These are phyloP conservation scores for Caryopteris hybrid DNA, from an alignment of 305 asterid species.

Conservation along the genomic window DNA sequence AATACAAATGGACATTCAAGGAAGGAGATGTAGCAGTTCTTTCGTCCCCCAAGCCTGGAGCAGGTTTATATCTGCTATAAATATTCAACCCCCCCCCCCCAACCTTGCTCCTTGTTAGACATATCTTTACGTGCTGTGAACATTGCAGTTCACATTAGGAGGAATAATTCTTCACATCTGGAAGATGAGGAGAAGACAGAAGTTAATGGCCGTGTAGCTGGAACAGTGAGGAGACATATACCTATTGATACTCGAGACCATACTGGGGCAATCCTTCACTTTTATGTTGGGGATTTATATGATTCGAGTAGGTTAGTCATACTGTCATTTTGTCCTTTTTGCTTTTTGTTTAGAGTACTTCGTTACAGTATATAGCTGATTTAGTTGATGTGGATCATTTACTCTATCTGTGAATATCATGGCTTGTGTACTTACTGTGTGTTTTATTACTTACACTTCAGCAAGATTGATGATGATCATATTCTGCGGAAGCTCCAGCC, in stretches of 20 bases:
- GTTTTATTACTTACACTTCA: conserved; percentile 23
- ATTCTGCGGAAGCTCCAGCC: conserved; percentile 87
- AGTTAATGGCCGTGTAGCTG: conserved; percentile 86
- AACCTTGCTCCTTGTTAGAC: neutral
- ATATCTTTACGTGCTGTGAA: conserved; percentile 6
- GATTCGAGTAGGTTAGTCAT: conserved; percentile 68
- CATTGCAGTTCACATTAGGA: conserved; percentile 58
- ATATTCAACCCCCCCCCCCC: neutral
- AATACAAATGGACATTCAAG: conserved; percentile 85
- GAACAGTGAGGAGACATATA: conserved; percentile 88
- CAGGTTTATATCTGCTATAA: conserved; percentile 42
- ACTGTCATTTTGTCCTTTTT: conserved; percentile 7
- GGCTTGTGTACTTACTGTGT: conserved; percentile 11
- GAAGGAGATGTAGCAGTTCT: conserved; percentile 99
- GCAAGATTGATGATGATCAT: conserved; percentile 70
- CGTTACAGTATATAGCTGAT: neutral
- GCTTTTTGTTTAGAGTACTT: neutral
- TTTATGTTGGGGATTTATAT: conserved; percentile 84
- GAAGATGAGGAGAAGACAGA: conserved; percentile 76
- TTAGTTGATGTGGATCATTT: neutral
- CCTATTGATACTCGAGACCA: conserved; percentile 92
- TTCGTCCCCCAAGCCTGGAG: conserved; percentile 86
- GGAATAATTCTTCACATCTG: conserved; percentile 45
- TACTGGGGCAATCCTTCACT: conserved; percentile 90
- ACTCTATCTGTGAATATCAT: conserved; percentile 2